Evolutionary conservation across 768 basidiomycete species (phyloP).

Genomic region (Pholiota molesta): DNA sequence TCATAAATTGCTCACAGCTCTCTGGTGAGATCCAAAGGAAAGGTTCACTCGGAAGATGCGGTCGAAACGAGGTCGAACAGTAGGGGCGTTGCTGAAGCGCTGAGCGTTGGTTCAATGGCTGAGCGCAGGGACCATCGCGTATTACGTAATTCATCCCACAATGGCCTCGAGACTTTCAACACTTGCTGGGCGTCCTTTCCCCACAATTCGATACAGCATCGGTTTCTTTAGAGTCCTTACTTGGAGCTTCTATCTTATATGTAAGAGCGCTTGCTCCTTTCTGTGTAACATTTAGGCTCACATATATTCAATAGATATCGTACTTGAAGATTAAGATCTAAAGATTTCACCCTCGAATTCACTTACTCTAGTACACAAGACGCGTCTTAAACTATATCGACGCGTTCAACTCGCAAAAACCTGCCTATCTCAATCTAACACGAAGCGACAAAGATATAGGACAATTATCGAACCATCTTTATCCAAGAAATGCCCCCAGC

Average conservation of each 20-base stretch:
- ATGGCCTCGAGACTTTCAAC: no score
- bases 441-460: background rate
- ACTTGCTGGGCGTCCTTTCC: no score
- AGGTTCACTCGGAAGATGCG: no score
- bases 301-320: background rate
- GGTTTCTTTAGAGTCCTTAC: no score
- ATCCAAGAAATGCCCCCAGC: conserved; percentile 1
- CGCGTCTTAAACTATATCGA: background rate
- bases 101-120: no score
- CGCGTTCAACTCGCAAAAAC: background rate
- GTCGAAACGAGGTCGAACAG: no score
- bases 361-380: background rate
- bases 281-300: background rate
- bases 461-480: background rate
- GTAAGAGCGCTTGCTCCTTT: background rate
- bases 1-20: background rate
- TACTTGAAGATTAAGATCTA: no score
- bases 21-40: background rate
- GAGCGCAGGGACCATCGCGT: no score
- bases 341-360: background rate
- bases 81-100: no score
- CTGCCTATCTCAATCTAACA: background rate
- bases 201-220: no score
- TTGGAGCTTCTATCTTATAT: background rate
- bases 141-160: no score